Base-by-base conservation (phyloP, 495 filamentous ascomycete species). In the Penicillium ochrochloron region DNA sequence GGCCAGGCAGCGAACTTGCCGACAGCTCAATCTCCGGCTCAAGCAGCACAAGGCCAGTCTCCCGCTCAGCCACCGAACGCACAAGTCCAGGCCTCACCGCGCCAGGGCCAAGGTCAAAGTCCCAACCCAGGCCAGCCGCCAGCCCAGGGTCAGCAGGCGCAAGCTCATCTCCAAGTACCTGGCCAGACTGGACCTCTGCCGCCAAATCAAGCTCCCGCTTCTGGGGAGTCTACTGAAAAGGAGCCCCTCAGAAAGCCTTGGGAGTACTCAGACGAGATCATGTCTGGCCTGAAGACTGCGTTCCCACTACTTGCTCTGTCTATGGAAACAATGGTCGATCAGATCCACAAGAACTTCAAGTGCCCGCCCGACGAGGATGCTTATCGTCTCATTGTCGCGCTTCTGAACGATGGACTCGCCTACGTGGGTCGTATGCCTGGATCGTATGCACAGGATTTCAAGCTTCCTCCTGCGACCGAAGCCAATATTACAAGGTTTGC, bases 291-390 rank as follows among this genome's bases (percentile, higher is more conserved):
- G 52, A 97, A 98, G 81, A 97, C 94, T 15, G 93, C 93, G 0
- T 98, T 97, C 80, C 96, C 96, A 21, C 82, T 99, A 42, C 88
- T 99, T 63, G 94, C 95, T 4, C 80, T 97, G 37, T 98, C 95
- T 2, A 97, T 99, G 94, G 96, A 99, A 79, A 96, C 94, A 1
- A 98, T 99, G 94, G 93, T 97, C 34, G 96, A 99, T 71, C 93
- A 97, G 77, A 97, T 98, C 66, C 88, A 91, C 75, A 97, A 97
- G 83, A 89, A 98, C 76, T 98, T 98, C 86, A 98, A 97, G 74
- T 97, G 94, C 71, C 94, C 94, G 31, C 94, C 94, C 0, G 96
- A 99, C 68, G 96, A 99, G 72, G 96, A 99, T 78, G 96, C 96
- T 8, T 98, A 97, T 74, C 87, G 96, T 19, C 83, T 99, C n/a